Conservation (phyloP, 495 filamentous ascomycete species). For the Amorphotheca resinae region DNA sequence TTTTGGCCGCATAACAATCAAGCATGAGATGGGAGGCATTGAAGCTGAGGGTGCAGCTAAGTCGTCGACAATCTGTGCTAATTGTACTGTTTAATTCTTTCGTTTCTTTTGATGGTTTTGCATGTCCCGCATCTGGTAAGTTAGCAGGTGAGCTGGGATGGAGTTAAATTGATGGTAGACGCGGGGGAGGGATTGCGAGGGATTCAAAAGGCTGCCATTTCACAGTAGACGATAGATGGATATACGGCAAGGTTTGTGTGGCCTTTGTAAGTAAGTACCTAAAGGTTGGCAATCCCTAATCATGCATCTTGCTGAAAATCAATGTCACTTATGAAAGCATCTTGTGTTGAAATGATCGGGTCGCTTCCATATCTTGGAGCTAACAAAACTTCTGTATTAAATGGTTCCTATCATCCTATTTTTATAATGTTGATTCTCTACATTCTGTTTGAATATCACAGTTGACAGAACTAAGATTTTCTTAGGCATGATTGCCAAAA, state of each 20-base stretch:
- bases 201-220: background rate
- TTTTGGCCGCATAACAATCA: background rate
- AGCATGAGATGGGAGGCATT: background rate
- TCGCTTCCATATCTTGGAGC: background rate
- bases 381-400: too few species aligned
- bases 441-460: too few species aligned
- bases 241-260: background rate
- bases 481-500: too few species aligned
- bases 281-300: conserved; percentile 17
- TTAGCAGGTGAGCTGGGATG: conserved; percentile 6
- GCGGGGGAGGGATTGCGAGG: background rate
- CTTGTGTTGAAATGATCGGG: background rate
- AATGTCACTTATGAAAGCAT: background rate
- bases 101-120: conserved; percentile 7
- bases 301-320: background rate
- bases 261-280: conserved; percentile 20
- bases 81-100: conserved; percentile 8
- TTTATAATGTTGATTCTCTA: too few species aligned
- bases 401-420: too few species aligned
- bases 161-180: background rate
- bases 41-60: conserved; percentile 14
- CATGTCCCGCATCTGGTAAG: conserved; percentile 12
- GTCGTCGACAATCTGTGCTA: conserved; percentile 3
- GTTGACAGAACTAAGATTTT: too few species aligned
- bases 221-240: background rate